A percentile compares a stretch with the other conserved stretches of the same genome.
Evolutionary conservation across 73 alveolate species (phyloP).

Genomic region (Tetrahymena borealis): DNA sequence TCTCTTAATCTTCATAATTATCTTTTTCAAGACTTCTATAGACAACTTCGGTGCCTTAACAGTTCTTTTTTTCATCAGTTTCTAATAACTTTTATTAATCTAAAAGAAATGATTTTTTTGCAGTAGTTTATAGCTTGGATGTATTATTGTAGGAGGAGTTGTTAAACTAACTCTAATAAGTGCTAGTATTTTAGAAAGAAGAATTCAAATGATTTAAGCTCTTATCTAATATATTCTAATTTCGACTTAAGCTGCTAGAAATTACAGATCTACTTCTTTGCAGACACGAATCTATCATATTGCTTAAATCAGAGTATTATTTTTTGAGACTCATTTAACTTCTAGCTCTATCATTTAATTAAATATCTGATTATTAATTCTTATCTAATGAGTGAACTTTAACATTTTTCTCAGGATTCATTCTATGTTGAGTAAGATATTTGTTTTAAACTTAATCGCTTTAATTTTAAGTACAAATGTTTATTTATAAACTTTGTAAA

Average conservation of each 20-base stretch:
- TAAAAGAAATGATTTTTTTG: neutral
- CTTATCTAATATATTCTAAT: neutral
- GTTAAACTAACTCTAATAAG: neutral
- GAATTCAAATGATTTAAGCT: neutral
- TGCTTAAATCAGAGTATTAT: neutral
- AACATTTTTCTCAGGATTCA: no score
- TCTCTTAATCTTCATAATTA: neutral
- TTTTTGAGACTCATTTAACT: neutral
- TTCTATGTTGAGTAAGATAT: no score
- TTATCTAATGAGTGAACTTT: no score
- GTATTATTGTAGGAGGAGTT: neutral
- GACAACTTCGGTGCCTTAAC: neutral
- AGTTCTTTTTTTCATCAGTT: neutral
- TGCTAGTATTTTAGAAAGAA: neutral
- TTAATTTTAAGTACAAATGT: no score
- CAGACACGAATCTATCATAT: neutral
- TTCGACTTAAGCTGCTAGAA: neutral
- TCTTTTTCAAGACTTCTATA: neutral
- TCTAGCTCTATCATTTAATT: neutral
- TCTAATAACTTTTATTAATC: neutral
- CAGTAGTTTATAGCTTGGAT: neutral
- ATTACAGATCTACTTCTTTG: neutral
- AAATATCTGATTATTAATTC: no score
- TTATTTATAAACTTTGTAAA: no score
- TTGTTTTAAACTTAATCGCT: no score